Evolutionary conservation across 2,329 filamentous ascomycete species (phyloP).

Genomic region (Emmonsiellopsis sp.): DNA sequence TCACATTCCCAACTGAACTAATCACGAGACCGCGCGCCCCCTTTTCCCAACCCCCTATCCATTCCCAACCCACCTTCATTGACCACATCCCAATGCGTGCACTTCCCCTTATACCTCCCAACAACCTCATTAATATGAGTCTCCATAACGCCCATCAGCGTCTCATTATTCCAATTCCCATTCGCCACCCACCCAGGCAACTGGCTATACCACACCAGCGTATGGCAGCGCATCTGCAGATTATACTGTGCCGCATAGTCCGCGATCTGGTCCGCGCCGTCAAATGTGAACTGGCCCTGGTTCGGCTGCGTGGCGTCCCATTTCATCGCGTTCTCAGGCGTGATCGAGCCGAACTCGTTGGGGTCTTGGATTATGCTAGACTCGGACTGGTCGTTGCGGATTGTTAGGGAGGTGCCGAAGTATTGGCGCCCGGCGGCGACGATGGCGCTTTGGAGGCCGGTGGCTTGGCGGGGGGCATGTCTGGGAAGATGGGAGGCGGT

Average conservation of each 20-base stretch:
- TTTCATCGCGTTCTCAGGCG: slow-evolving; percentile 21
- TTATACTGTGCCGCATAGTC: slow-evolving; percentile 31
- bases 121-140: slow-evolving; percentile 31
- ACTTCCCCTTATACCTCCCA: slow-evolving; percentile 26
- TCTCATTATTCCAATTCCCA: slow-evolving; percentile 45
- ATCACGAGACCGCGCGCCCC: not conserved
- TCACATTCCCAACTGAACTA: not conserved
- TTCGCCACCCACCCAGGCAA: slow-evolving; percentile 48
- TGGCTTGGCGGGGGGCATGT: not conserved
- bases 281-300: slow-evolving; percentile 50
- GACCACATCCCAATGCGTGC: slow-evolving; percentile 33
- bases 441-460: not conserved
- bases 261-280: slow-evolving; percentile 44
- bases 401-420: not conserved
- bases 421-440: not conserved
- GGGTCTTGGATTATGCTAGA: not conserved
- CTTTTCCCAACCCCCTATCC: not conserved
- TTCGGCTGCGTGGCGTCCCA: slow-evolving; percentile 55
- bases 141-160: slow-evolving; percentile 48
- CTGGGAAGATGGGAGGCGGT: not conserved
- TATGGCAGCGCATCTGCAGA: slow-evolving; percentile 54
- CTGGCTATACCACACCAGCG: slow-evolving; percentile 41
- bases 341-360: not conserved
- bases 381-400: not conserved
- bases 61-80: slow-evolving; percentile 24